Evolutionary conservation across 352 stramenopile species (phyloP).

Genomic region (Phytophthora vignae): DNA sequence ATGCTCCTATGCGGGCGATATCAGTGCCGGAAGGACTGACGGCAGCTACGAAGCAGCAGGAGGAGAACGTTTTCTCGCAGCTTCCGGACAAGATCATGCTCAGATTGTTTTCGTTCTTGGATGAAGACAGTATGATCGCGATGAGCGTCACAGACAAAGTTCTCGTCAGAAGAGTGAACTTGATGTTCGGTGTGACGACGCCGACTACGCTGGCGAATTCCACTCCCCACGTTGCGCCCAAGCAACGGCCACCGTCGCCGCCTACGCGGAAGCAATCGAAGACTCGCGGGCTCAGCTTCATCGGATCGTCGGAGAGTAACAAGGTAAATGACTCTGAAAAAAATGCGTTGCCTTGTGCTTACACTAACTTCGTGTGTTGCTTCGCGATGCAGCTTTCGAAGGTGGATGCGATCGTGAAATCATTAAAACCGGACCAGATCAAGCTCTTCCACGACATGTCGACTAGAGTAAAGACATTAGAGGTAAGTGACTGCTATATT

Average conservation of each 20-base stretch:
- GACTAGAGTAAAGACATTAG: slow-evolving; percentile 71
- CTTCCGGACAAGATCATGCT: slow-evolving; percentile 69
- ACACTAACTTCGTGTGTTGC: not conserved
- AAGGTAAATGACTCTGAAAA: slow-evolving; percentile 26
- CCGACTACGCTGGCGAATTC: slow-evolving; percentile 36
- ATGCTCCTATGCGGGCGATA: slow-evolving; percentile 1
- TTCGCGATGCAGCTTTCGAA: slow-evolving; percentile 57
- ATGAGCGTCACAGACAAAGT: slow-evolving; percentile 70
- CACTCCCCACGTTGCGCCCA: slow-evolving; percentile 13
- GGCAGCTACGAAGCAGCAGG: not conserved
- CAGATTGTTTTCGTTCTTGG: slow-evolving; percentile 71
- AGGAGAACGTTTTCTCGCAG: slow-evolving; percentile 37
- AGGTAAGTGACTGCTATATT: slow-evolving; percentile 43
- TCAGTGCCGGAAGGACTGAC: slow-evolving; percentile 11
- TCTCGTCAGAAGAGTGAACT: slow-evolving; percentile 65
- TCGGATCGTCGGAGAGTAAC: slow-evolving; percentile 49
- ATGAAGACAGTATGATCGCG: slow-evolving; percentile 75
- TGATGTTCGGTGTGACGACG: slow-evolving; percentile 66
- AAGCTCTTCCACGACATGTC: slow-evolving; percentile 90
- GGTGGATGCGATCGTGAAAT: slow-evolving; percentile 81
- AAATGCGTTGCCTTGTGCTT: not conserved
- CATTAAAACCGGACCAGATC: slow-evolving; percentile 84
- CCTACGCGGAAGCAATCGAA: slow-evolving; percentile 28
- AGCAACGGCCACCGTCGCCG: slow-evolving; percentile 26
- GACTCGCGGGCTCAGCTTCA: slow-evolving; percentile 45